Percentiles rank a stretch among this genome's conserved stretches.
Conservation (phyloP, 2,329 filamentous ascomycete genomes). For the Penicillium sp. region DNA sequence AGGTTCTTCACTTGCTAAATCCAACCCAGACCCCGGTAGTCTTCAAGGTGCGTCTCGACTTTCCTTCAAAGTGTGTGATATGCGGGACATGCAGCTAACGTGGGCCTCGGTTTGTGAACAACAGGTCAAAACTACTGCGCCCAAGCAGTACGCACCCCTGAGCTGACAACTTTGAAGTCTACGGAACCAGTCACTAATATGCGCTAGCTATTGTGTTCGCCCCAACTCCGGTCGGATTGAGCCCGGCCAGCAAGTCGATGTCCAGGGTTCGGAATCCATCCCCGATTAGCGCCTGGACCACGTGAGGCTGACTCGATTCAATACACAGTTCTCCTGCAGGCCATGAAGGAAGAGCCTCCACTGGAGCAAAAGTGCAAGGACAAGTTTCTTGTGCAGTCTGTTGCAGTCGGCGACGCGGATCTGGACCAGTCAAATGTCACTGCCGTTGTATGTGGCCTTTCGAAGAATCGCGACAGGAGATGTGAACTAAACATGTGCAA, state of each 20-base stretch:
- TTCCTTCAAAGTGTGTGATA: conserved; percentile 7
- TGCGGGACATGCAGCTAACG: conserved; percentile 22
- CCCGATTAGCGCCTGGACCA: background rate
- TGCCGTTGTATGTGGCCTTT: conserved; percentile 60
- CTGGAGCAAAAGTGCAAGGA: conserved; percentile 85
- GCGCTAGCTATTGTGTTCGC: conserved; percentile 82
- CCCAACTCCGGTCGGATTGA: conserved; percentile 96
- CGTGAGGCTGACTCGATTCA: conserved; percentile 4
- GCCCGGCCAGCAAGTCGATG: conserved; percentile 81
- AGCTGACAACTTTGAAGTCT: conserved; percentile 1
- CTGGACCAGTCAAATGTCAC: conserved; percentile 77
- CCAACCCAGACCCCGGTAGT: conserved; percentile 53
- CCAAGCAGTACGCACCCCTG: conserved; percentile 74
- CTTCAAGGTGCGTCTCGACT: conserved; percentile 51
- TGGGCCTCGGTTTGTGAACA: conserved; percentile 4
- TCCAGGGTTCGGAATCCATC: conserved; percentile 61
- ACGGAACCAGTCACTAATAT: conserved; percentile 16
- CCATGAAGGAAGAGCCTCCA: conserved; percentile 93
- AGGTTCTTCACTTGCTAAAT: conserved; percentile 56
- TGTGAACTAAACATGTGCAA: conserved; percentile 7
- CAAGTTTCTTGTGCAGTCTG: conserved; percentile 95
- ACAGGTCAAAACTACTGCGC: conserved; percentile 97
- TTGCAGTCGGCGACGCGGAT: conserved; percentile 66
- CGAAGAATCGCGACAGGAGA: conserved; percentile 4
- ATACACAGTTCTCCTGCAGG: conserved; percentile 76